A percentile compares a stretch with the other conserved stretches of the same genome.
These are phyloP conservation scores for Daldinia bambusicola DNA, from an alignment of 495 filamentous ascomycete genomes.

Conservation along the genomic window DNA sequence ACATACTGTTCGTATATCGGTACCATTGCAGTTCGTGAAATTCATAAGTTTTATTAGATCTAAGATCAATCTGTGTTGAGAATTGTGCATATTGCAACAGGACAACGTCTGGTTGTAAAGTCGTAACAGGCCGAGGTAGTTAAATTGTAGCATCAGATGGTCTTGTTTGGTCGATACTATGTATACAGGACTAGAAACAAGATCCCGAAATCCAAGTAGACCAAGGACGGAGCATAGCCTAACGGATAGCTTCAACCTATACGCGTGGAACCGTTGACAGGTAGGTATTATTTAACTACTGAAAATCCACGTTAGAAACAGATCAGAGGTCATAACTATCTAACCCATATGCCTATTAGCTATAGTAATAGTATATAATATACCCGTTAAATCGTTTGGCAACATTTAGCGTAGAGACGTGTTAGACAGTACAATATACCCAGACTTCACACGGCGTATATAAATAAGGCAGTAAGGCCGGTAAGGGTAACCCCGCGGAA, in stretches of 20 bases:
- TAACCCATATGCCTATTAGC: too few relatives aligned
- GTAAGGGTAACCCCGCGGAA: slow-evolving; percentile 1
- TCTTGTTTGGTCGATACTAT: too few relatives aligned
- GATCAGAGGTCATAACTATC: too few relatives aligned
- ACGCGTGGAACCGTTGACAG: too few relatives aligned
- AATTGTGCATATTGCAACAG: background rate
- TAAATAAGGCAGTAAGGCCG: background rate
- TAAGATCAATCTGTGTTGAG: background rate
- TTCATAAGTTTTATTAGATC: background rate
- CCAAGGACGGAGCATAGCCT: too few relatives aligned
- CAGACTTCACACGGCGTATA: background rate
- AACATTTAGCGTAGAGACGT: too few relatives aligned
- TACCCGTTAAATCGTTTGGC: background rate
- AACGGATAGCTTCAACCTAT: too few relatives aligned
- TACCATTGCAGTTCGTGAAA: background rate
- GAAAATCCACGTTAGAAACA: too few relatives aligned
- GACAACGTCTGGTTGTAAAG: background rate
- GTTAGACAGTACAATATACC: background rate
- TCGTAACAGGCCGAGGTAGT: background rate
- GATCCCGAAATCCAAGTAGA: too few relatives aligned
- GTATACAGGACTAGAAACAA: too few relatives aligned
- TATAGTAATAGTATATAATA: too few relatives aligned
- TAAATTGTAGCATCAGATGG: background rate
- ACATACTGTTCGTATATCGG: background rate
- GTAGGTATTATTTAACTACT: too few relatives aligned